Evolutionary conservation across 2,329 filamentous ascomycete genomes (phyloP).

Genomic region (Trichoderma cornu-damae): DNA sequence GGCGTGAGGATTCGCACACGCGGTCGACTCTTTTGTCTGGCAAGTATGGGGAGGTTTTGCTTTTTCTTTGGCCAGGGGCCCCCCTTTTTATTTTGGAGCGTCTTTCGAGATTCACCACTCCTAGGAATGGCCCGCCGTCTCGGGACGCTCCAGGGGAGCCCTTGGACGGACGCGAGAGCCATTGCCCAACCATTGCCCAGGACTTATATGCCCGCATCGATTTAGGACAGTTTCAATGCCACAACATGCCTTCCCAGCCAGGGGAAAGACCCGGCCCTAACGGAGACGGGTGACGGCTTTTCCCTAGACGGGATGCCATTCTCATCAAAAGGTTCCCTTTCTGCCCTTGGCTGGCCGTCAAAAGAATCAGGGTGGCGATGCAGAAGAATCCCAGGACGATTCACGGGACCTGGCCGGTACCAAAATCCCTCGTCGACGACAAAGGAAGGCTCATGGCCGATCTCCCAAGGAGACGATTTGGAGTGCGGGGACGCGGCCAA

Average conservation of each 20-base stretch:
- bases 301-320: constrained; percentile 19
- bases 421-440: constrained; percentile 17
- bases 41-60: constrained; percentile 10
- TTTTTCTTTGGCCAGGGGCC: too few relatives aligned
- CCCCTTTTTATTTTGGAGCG: constrained; percentile 25
- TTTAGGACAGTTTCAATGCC: neutral
- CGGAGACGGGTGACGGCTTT: constrained; percentile 14
- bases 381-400: constrained; percentile 4
- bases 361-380: constrained; percentile 10
- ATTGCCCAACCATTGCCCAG: constrained; percentile 30
- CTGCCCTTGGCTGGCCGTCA: neutral
- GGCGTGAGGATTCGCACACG: constrained; percentile 10
- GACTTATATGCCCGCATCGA: constrained; percentile 21
- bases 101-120: constrained; percentile 21
- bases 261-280: constrained; percentile 23
- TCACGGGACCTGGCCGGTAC: neutral
- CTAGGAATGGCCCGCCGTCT: constrained; percentile 24
- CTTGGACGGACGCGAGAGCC: constrained; percentile 19
- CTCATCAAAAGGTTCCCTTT: constrained; percentile 4
- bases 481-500: constrained; percentile 9
- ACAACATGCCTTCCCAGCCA: constrained; percentile 21
- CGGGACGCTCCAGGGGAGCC: constrained; percentile 21
- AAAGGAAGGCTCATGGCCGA: constrained; percentile 1
- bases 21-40: constrained; percentile 19
- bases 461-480: neutral